phyloP scores from a whole-genome alignment of 2,329 filamentous ascomycete genomes.

The Fusarium vanettenii region DNA sequence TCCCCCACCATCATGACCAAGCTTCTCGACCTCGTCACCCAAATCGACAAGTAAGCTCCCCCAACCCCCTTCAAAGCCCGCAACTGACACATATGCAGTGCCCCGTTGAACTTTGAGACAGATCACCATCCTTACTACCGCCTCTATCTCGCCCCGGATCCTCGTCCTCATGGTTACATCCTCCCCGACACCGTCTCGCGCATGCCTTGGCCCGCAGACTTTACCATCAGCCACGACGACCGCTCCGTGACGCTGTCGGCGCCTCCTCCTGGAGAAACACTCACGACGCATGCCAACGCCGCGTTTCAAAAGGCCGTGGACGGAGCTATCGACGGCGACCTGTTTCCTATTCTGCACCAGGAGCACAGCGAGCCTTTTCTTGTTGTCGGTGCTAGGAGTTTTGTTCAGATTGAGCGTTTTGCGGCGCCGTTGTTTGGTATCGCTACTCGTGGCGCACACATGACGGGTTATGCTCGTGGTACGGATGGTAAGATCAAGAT shows the following conservation, averaged over 20 bases:
- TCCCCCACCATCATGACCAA: constrained; percentile 26
- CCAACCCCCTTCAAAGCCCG: neutral
- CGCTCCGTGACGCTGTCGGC: constrained; percentile 48
- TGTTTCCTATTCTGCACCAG: constrained; percentile 54
- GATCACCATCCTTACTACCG: constrained; percentile 55
- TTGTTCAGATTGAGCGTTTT: constrained; percentile 67
- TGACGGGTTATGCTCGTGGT: constrained; percentile 68
- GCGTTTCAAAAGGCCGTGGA: constrained; percentile 56
- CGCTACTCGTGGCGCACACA: constrained; percentile 72
- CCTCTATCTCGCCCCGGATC: constrained; percentile 58
- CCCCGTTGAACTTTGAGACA: constrained; percentile 58
- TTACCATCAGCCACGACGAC: constrained; percentile 49
- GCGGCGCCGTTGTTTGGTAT: constrained; percentile 75
- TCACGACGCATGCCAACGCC: constrained; percentile 49
- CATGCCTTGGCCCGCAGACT: constrained; percentile 60
- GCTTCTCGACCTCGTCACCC: constrained; percentile 53
- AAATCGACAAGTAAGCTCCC: constrained; percentile 55
- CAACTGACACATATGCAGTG: constrained; percentile 47
- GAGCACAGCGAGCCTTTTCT: constrained; percentile 58
- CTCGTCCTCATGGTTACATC: constrained; percentile 62
- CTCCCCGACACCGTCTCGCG: constrained; percentile 56
- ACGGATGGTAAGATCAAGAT: constrained; percentile 64
- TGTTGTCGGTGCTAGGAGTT: constrained; percentile 51
- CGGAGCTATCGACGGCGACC: constrained; percentile 48
- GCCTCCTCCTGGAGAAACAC: constrained; percentile 36